Evolutionary conservation across 1,139 yeast genomes (phyloP).

Genomic region (Geotrichum aggregatum): DNA sequence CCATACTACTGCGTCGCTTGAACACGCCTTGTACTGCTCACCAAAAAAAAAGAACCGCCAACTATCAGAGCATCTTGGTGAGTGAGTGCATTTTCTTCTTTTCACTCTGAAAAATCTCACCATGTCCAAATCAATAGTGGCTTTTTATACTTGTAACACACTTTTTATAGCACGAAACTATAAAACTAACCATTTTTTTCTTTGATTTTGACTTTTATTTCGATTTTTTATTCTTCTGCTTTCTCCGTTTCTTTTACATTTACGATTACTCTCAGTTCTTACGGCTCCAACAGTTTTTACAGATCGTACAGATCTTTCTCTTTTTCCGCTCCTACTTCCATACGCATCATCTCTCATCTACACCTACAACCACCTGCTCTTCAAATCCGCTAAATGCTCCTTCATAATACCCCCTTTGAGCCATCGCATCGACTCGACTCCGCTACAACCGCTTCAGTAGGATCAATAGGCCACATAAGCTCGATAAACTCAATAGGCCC

Average conservation of each 20-base stretch:
- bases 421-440: constrained; percentile 3
- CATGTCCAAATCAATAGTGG: no score
- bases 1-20: no score
- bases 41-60: no score
- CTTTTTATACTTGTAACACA: no score
- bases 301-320: no score
- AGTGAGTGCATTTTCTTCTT: background rate
- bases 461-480: background rate
- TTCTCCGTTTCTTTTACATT: background rate
- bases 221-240: background rate
- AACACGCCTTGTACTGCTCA: no score
- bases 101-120: background rate
- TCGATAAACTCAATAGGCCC: background rate
- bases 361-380: background rate
- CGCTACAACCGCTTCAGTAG: background rate
- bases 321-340: background rate
- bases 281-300: no score
- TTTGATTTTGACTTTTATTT: background rate
- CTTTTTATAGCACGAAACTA: no score
- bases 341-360: background rate
- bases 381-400: constrained; percentile 4
- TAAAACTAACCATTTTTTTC: background rate
- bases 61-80: no score
- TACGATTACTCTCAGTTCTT: no score
- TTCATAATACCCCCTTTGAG: constrained; percentile 7